Percentiles rank a stretch among this genome's conserved stretches.
These are phyloP conservation scores for Ceratobasidium theobromae DNA, from an alignment of 1,284 basidiomycete species.

Conservation along the genomic window DNA sequence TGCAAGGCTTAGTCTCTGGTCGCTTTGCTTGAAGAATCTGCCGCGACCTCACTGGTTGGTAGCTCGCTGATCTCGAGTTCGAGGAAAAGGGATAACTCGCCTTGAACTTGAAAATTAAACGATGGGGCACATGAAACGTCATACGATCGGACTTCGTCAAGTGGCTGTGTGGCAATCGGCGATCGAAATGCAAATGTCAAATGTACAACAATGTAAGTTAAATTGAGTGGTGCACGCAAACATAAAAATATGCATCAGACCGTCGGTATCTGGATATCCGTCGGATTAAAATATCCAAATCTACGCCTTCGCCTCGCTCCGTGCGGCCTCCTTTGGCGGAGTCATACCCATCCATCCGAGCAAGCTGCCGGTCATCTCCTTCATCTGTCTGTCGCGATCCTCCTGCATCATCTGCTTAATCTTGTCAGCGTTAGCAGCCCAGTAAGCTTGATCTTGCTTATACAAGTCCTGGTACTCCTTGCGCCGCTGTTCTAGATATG, in stretches of 20 bases:
- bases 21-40: background rate
- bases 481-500: slow-evolving; percentile 90
- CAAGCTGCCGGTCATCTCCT: slow-evolving; percentile 56
- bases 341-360: slow-evolving; percentile 41
- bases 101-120: too few relatives aligned
- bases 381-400: slow-evolving; percentile 76
- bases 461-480: slow-evolving; percentile 83
- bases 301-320: slow-evolving; percentile 9
- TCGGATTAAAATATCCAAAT: background rate
- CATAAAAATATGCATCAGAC: slow-evolving; percentile 21
- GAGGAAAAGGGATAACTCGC: too few relatives aligned
- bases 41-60: too few relatives aligned
- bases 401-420: slow-evolving; percentile 79
- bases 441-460: slow-evolving; percentile 85
- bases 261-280: background rate
- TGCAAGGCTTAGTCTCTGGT: background rate
- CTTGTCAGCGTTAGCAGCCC: slow-evolving; percentile 76
- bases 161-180: slow-evolving; percentile 19
- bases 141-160: background rate
- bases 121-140: background rate
- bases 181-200: background rate
- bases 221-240: slow-evolving; percentile 29
- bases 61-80: background rate
- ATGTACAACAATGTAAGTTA: background rate
- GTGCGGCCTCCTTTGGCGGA: slow-evolving; percentile 12